Base-by-base conservation (phyloP, 2,329 filamentous ascomycete species). In the Botrytis sinoallii region DNA sequence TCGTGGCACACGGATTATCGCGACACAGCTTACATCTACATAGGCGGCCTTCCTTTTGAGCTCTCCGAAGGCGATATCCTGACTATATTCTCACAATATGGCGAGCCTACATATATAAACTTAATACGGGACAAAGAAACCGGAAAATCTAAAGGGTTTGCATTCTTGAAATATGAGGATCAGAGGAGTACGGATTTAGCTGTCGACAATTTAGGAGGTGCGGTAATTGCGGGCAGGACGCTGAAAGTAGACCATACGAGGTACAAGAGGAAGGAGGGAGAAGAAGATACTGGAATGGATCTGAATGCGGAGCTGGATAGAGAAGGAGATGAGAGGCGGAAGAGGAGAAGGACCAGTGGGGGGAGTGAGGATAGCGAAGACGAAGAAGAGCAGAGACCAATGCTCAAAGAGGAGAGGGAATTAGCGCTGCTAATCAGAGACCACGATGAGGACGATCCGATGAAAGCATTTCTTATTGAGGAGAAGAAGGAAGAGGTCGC, bases 1-100 rank as follows among this genome's bases (percentile, higher is more conserved):
- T 98, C 95, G 73, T 98, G 95, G 95, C 95, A 98, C 82, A 91
- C 92, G 82, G 97, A 99, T 85, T 99, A 98, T 84, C 93, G 94
- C 84, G 96, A 97, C 85, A 98, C 96, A 2, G 97, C 96, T 74
- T 99, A 95, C 83, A 86, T 99, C 81, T 97, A 98, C 86, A 95
- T 99, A 78, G 97, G 97, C 80, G 95, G 95, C 42, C 88, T 99
- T 20, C 94, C 95, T 5, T 97, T 93, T 83, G 93, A 97, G 80
- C 88, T 99, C 59, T 94, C 94, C 67, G 96, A 99, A 85, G 97
- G 97, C 83, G 96, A 99, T 83, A 88, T 99, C 76, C 90, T 98
- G 77, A 95, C 95, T 18, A 97, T 99, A 75, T 99, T 98, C 85
- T 97, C 94, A 10, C 96, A 99, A 82, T 99, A 92, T 81, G 96